These are phyloP conservation scores for Cryptomeria japonica DNA, from an alignment of 75 land plant species.

Conservation along the genomic window DNA sequence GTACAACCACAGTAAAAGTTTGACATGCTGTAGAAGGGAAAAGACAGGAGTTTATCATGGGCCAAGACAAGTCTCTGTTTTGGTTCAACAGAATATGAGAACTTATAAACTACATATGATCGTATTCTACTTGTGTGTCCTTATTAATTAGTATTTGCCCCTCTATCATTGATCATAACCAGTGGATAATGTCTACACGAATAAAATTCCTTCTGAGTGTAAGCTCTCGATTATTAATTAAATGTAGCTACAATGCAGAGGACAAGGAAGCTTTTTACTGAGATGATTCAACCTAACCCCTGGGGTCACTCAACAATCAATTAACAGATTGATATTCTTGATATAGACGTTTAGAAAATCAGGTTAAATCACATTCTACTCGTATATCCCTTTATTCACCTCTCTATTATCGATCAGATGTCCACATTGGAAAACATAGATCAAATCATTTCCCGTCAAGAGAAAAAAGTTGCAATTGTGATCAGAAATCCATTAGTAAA, in stretches of 20 bases:
- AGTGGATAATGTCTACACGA: neutral
- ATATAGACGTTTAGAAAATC: neutral
- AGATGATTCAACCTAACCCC: neutral
- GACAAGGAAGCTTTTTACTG: neutral
- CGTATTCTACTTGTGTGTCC: neutral
- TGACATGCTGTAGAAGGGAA: too few species aligned
- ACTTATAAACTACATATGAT: neutral
- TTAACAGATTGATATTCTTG: neutral
- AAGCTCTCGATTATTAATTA: neutral
- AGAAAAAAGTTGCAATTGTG: neutral
- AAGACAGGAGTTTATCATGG: too few species aligned
- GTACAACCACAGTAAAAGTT: neutral
- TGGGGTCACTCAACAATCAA: neutral
- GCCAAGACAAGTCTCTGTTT: too few species aligned
- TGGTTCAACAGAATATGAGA: too few species aligned
- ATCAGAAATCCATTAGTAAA: too few species aligned
- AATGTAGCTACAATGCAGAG: neutral
- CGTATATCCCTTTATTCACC: neutral
- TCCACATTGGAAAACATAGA: neutral
- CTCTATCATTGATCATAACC: too few species aligned
- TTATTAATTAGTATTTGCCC: neutral
- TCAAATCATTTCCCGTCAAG: neutral
- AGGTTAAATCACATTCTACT: neutral
- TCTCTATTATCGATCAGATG: neutral
- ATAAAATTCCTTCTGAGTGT: too few species aligned